A percentile compares a stretch with the other conserved stretches of the same genome.
These are phyloP conservation scores for Candida awuae DNA, from an alignment of 805 yeast species.

Conservation along the genomic window DNA sequence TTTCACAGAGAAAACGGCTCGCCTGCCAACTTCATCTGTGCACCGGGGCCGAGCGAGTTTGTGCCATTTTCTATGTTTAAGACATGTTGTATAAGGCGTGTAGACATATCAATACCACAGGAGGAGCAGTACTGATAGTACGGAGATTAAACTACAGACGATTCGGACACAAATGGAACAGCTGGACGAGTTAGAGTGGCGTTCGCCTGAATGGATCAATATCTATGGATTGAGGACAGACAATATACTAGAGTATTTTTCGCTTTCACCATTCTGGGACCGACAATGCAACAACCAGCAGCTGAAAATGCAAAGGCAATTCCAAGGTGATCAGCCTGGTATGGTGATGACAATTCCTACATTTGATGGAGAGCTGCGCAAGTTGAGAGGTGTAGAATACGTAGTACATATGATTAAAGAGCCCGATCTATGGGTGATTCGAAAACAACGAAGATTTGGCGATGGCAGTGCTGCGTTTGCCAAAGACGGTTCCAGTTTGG, in stretches of 20 bases:
- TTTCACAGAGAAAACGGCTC: too few relatives aligned
- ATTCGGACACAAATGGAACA: too few relatives aligned
- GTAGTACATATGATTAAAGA: slow-evolving; percentile 67
- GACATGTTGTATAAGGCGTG: too few relatives aligned
- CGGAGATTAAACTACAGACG: too few relatives aligned
- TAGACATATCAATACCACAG: too few relatives aligned
- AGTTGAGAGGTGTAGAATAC: slow-evolving; percentile 83
- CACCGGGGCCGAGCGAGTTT: too few relatives aligned
- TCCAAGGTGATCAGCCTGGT: slow-evolving; percentile 40
- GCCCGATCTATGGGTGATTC: slow-evolving; percentile 87
- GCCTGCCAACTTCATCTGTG: too few relatives aligned
- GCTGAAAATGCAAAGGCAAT: slow-evolving; percentile 90
- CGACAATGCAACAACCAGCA: slow-evolving; percentile 91
- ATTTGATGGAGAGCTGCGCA: slow-evolving; percentile 45
- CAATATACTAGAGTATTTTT: slow-evolving; percentile 86
- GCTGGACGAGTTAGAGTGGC: slow-evolving; percentile 92
- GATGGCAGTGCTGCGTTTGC: slow-evolving; percentile 21
- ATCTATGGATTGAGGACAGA: slow-evolving; percentile 78
- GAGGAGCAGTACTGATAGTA: too few relatives aligned
- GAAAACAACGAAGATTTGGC: slow-evolving; percentile 64
- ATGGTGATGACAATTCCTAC: slow-evolving; percentile 30
- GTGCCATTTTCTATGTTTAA: too few relatives aligned
- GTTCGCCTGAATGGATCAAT: slow-evolving; percentile 96
- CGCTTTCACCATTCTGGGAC: slow-evolving; percentile 93
- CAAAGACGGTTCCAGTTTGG: slow-evolving; percentile 49